These are phyloP conservation scores for Nannochloropsis oceanica DNA, from an alignment of 108 stramenopile species.

Conservation along the genomic window DNA sequence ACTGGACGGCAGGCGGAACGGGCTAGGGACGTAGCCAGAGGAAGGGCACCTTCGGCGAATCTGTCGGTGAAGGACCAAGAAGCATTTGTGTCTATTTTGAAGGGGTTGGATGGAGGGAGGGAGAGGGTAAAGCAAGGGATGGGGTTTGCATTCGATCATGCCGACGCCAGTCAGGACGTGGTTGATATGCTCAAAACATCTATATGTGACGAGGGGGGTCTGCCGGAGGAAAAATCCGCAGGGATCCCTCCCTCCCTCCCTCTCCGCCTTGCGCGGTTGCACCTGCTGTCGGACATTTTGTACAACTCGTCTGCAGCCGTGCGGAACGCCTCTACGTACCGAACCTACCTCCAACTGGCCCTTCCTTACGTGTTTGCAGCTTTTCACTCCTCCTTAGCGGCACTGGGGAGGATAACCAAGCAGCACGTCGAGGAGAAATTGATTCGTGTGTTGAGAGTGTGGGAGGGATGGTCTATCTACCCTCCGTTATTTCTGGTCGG, in stretches of 20 bases:
- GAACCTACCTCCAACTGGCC: slow-evolving; percentile 14
- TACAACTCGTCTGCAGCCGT: slow-evolving; percentile 30
- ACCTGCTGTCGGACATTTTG: slow-evolving; percentile 33
- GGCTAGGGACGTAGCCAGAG: background rate
- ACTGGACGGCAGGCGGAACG: slow-evolving; percentile 8
- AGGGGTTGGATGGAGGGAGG: background rate
- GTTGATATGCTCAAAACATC: slow-evolving; percentile 21
- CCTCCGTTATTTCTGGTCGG: slow-evolving; percentile 26
- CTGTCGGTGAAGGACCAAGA: background rate
- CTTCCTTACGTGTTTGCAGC: slow-evolving; percentile 4
- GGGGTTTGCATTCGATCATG: slow-evolving; percentile 40
- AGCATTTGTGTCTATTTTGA: background rate
- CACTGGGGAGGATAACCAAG: slow-evolving; percentile 13
- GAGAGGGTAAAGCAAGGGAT: slow-evolving; percentile 31
- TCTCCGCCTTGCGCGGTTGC: slow-evolving; percentile 18
- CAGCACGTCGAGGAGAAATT: slow-evolving; percentile 22
- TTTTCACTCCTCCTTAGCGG: background rate
- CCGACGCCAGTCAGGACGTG: slow-evolving; percentile 31
- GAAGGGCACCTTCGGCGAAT: background rate
- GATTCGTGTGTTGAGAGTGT: slow-evolving; percentile 6
- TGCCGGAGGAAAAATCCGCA: background rate
- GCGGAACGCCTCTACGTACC: slow-evolving; percentile 17
- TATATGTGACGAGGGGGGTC: slow-evolving; percentile 2
- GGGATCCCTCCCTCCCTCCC: background rate
- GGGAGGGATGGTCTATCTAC: slow-evolving; percentile 26